A percentile compares a stretch with the other conserved stretches of the same genome.
phyloP scores from a whole-genome alignment of 106 monocot species.

The Agapanthus africanus region DNA sequence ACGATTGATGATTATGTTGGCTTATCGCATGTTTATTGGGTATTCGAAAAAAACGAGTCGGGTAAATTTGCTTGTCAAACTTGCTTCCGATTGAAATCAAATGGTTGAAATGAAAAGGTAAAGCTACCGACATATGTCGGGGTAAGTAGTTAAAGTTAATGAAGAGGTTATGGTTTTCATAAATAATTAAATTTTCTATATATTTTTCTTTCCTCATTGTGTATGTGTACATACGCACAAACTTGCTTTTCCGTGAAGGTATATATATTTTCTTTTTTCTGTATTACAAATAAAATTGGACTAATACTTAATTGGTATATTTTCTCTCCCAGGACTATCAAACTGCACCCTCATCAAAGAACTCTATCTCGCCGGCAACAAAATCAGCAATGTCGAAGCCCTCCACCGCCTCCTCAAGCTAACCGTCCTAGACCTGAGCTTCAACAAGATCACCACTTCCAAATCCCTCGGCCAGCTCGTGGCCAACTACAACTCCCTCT shows the following conservation, averaged over 20 bases:
- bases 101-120: background rate
- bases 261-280: background rate
- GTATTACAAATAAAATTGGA: too few relatives aligned
- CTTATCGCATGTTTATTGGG: background rate
- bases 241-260: background rate
- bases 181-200: too few relatives aligned
- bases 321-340: slow-evolving; percentile 49
- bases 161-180: too few relatives aligned
- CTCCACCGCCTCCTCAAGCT: slow-evolving; percentile 88
- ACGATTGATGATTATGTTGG: background rate
- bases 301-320: too few relatives aligned
- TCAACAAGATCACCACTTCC: slow-evolving; percentile 80
- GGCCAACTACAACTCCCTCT: slow-evolving; percentile 77
- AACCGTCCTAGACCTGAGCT: slow-evolving; percentile 76
- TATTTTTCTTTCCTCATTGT: background rate
- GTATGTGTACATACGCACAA: background rate
- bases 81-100: background rate
- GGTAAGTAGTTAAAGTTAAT: too few relatives aligned
- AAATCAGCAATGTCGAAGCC: slow-evolving; percentile 83
- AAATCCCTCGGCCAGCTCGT: slow-evolving; percentile 89
- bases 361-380: slow-evolving; percentile 88
- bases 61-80: background rate
- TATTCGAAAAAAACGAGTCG: background rate
- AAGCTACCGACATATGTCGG: too few relatives aligned
- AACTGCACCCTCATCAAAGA: slow-evolving; percentile 85